Percentiles rank a stretch among this genome's conserved stretches.
Conservation (phyloP, 2,329 filamentous ascomycete genomes). For the Colletotrichum tamarilloi region DNA sequence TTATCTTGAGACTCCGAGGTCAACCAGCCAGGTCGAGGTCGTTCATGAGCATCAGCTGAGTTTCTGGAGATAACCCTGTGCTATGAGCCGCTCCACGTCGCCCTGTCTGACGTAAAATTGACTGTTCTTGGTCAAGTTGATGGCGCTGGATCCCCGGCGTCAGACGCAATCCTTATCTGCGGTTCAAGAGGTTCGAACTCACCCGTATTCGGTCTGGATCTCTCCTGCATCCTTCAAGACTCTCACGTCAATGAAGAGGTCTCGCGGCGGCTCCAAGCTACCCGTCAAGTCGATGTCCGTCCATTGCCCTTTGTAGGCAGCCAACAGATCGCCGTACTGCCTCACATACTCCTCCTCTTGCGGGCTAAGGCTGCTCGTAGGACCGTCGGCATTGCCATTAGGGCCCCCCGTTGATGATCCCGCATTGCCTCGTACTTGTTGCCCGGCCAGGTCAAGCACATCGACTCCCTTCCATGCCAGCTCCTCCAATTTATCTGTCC, state of each 20-base stretch:
- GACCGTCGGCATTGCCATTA: constrained; percentile 52
- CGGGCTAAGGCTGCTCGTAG: constrained; percentile 84
- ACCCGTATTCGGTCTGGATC: constrained; percentile 99
- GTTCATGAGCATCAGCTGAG: constrained; percentile 70
- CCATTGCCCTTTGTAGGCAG: constrained; percentile 98
- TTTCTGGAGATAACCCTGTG: constrained; percentile 94
- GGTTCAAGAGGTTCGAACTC: constrained; percentile 49
- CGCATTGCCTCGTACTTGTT: constrained; percentile 59
- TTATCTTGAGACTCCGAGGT: neutral
- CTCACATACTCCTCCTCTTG: constrained; percentile 97
- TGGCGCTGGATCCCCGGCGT: constrained; percentile 69
- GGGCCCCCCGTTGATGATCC: constrained; percentile 48
- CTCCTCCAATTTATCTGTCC: constrained; percentile 91
- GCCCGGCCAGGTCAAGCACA: constrained; percentile 75
- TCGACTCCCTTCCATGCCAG: constrained; percentile 93
- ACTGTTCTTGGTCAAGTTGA: constrained; percentile 97
- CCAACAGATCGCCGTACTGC: constrained; percentile 89
- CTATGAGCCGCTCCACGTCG: constrained; percentile 93
- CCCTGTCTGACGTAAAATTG: constrained; percentile 97
- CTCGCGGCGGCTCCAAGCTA: constrained; percentile 90
- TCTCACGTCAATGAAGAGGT: constrained; percentile 96
- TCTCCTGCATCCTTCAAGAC: constrained; percentile 97
- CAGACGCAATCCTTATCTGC: constrained; percentile 25
- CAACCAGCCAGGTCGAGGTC: neutral
- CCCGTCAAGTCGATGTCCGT: constrained; percentile 97